Percentiles rank a stretch among this genome's conserved stretches.
Evolutionary conservation across 805 yeast genomes (phyloP).

Genomic region (Candida pini): DNA sequence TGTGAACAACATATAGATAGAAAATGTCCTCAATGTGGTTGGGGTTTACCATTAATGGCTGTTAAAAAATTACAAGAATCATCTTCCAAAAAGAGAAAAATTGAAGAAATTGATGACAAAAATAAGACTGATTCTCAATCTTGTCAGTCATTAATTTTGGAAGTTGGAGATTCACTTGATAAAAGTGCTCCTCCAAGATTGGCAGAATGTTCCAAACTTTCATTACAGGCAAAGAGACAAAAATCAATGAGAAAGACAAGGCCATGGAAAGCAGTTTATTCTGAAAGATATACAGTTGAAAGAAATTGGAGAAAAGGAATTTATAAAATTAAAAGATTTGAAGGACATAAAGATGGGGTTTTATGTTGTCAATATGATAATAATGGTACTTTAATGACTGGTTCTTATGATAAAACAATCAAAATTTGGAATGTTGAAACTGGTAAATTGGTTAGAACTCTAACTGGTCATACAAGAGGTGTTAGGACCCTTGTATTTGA

Average conservation of each 20-base stretch:
- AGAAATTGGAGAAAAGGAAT: conserved; percentile 90
- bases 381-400: conserved; percentile 71
- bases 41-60: conserved; percentile 96
- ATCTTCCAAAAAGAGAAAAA: conserved; percentile 17
- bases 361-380: conserved; percentile 81
- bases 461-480: conserved; percentile 85
- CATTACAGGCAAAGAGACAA: conserved; percentile 6
- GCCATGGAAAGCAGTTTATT: conserved; percentile 94
- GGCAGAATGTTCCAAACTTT: conserved; percentile 10
- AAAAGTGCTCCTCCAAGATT: no score
- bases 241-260: conserved; percentile 41
- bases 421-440: conserved; percentile 90
- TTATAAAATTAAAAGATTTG: conserved; percentile 56
- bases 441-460: conserved; percentile 69
- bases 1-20: conserved; percentile 97
- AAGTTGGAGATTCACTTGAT: no score
- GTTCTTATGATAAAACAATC: conserved; percentile 85
- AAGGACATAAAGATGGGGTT: conserved; percentile 87
- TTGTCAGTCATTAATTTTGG: conserved; percentile 7
- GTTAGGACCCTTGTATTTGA: conserved; percentile 84
- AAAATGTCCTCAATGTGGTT: conserved; percentile 96
- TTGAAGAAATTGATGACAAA: conserved; percentile 19
- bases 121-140: conserved; percentile 6
- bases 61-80: conserved; percentile 51
- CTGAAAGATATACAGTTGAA: conserved; percentile 87